Evolutionary conservation across 306 rosid genomes (phyloP), one percentile per base, ranked within the genome.

Genomic region (Trichosanthes cucumerina): DNA sequence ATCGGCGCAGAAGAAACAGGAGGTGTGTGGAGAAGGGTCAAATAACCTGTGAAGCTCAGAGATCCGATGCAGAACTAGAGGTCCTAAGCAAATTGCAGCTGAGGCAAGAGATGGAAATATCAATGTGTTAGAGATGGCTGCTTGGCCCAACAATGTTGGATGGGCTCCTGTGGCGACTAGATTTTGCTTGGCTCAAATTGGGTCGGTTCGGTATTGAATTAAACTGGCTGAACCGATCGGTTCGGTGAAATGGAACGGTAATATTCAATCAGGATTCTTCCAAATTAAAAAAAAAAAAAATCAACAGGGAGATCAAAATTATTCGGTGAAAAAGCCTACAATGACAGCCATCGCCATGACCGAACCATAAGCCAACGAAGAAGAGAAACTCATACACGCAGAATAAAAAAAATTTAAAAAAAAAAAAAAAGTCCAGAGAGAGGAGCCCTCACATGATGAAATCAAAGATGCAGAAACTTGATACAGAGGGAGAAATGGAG

Each of bases 101-200:
- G 41, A 47, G 58, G 43, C 26, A 58, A 47, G 77, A 72, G 56
- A 72, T 23, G 23, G 24, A 1, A n/a, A 71, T 46, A 43, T 47
- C 58, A 2, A 46, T 47, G 59, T 26, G 41, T 72, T 10, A 44
- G 41, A 72, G 13, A 28, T 16, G 15, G 24, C 59, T 47, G 14
- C 57, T 26, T 47, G 77, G 60, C 60, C 77, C 77, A 73, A 73
- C 77, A 26, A 26, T 28, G 7, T 49, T 49, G 60, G 59, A 73
- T 49, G 77, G 77, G 77, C 77, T 73, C 13, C 39, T 33, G 5
- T 7, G 44, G 36, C 21, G 38, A 43, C 14, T 23, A 43, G 38
- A 6, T 1, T 43, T 23, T 3, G 36, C 76, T 13, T 24, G 76
- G 76, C 76, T 56, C 75, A 41, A 60, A 43, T 23, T 43, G 75